Percentiles rank a stretch among this genome's conserved stretches.
Evolutionary conservation across 805 yeast species (phyloP).

Genomic region (Candida tammaniensis): DNA sequence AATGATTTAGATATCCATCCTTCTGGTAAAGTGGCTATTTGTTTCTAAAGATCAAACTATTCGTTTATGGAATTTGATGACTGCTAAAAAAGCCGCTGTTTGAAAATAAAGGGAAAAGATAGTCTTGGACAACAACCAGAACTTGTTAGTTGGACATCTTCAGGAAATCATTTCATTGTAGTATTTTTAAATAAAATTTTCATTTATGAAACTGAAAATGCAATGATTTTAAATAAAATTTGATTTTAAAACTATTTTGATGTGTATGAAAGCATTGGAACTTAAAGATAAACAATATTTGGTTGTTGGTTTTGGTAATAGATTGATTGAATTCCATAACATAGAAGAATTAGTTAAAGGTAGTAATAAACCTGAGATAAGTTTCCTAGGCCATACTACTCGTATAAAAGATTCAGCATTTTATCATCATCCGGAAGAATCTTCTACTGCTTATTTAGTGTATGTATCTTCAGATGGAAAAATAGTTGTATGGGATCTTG

Average conservation of each 20-base stretch:
- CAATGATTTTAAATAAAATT: slow-evolving; percentile 55
- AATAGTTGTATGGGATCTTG: slow-evolving; percentile 82
- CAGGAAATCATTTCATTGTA: slow-evolving; percentile 73
- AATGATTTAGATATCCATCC: slow-evolving; percentile 89
- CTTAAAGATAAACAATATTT: slow-evolving; percentile 53
- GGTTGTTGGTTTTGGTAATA: slow-evolving; percentile 69
- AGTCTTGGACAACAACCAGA: slow-evolving; percentile 65
- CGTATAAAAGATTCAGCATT: slow-evolving; percentile 79
- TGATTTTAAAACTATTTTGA: slow-evolving; percentile 54
- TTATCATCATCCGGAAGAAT: slow-evolving; percentile 36
- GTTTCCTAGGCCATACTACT: slow-evolving; percentile 75
- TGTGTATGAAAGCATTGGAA: slow-evolving; percentile 57
- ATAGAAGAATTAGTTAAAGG: slow-evolving; percentile 27
- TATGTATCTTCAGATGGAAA: slow-evolving; percentile 93
- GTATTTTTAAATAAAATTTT: slow-evolving; percentile 67
- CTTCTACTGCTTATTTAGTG: slow-evolving; percentile 49
- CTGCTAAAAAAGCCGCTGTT: slow-evolving; percentile 88
- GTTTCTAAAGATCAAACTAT: slow-evolving; percentile 84
- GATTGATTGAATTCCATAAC: slow-evolving; percentile 59
- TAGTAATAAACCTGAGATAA: slow-evolving; percentile 55
- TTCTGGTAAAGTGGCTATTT: slow-evolving; percentile 82
- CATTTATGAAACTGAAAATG: slow-evolving; percentile 61
- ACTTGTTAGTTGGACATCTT: slow-evolving; percentile 61
- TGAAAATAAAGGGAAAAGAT: slow-evolving; percentile 69
- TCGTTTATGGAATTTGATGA: slow-evolving; percentile 94